phyloP scores from a whole-genome alignment of 2,329 filamentous ascomycete genomes.

The Phaeosphaeria sp. region DNA sequence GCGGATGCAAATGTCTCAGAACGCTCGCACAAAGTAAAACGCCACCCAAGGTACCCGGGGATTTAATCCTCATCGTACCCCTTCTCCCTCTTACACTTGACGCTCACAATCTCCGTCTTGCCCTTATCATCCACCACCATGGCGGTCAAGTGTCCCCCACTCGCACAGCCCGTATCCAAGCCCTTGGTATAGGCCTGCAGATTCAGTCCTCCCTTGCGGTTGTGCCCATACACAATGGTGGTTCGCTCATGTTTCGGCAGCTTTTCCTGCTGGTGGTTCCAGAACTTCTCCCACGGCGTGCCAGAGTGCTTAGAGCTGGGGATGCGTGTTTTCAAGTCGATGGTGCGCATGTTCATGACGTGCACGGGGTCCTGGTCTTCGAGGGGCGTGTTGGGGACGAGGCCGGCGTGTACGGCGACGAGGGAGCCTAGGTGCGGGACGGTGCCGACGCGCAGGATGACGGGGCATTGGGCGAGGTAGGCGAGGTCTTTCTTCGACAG shows the following conservation, averaged over 20 bases:
- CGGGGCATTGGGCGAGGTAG: constrained; percentile 74
- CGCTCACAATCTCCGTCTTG: constrained; percentile 43
- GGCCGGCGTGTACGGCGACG: constrained; percentile 82
- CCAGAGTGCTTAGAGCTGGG: constrained; percentile 61
- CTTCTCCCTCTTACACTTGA: constrained; percentile 45
- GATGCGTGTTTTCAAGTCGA: constrained; percentile 68
- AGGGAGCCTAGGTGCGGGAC: constrained; percentile 68
- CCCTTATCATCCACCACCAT: constrained; percentile 70
- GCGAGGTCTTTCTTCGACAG: constrained; percentile 65
- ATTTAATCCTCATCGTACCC: constrained; percentile 28
- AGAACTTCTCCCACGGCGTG: constrained; percentile 71
- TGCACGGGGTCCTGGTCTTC: constrained; percentile 76
- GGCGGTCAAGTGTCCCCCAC: constrained; percentile 76
- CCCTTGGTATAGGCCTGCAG: constrained; percentile 77
- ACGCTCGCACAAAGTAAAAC: constrained; percentile 9
- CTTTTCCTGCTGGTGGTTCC: constrained; percentile 53
- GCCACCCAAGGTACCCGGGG: constrained; percentile 1
- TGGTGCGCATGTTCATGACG: constrained; percentile 90
- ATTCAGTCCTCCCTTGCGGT: constrained; percentile 74
- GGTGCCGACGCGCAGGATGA: constrained; percentile 77
- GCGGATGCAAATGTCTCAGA: constrained; percentile 1
- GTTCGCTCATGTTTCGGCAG: constrained; percentile 51
- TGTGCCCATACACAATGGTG: constrained; percentile 74
- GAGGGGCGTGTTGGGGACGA: constrained; percentile 77
- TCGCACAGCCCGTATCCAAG: constrained; percentile 82